Evolutionary conservation across 2,329 filamentous ascomycete genomes (phyloP).

Genomic region (Venturia effusa): DNA sequence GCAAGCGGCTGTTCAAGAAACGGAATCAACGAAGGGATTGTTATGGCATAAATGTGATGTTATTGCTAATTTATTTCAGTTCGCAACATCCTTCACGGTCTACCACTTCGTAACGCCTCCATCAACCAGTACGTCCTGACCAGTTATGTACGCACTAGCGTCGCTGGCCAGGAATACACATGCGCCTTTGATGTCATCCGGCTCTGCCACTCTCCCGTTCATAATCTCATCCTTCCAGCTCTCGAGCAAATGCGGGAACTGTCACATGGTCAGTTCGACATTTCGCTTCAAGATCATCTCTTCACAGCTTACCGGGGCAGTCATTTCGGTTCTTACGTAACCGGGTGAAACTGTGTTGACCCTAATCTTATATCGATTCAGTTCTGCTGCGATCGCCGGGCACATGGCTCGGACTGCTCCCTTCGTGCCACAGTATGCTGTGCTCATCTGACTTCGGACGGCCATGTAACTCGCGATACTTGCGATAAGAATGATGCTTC

Average conservation of each 20-base stretch:
- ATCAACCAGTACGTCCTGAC: slow-evolving; percentile 71
- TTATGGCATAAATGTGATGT: background rate
- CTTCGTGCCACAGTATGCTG: slow-evolving; percentile 38
- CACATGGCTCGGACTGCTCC: slow-evolving; percentile 38
- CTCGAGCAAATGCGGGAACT: slow-evolving; percentile 62
- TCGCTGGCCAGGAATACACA: slow-evolving; percentile 79
- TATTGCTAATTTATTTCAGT: background rate
- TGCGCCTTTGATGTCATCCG: slow-evolving; percentile 86
- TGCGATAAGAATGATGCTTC: slow-evolving; percentile 43
- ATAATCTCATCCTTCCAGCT: slow-evolving; percentile 91
- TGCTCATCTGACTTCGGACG: slow-evolving; percentile 37
- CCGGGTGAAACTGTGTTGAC: slow-evolving; percentile 94
- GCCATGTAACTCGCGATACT: slow-evolving; percentile 44
- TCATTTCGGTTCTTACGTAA: slow-evolving; percentile 93
- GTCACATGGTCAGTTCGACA: background rate
- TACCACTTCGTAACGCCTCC: slow-evolving; percentile 41
- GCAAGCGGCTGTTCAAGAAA: too few relatives aligned
- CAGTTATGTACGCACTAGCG: slow-evolving; percentile 41
- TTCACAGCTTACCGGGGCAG: slow-evolving; percentile 30
- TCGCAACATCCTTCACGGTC: background rate
- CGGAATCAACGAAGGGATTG: too few relatives aligned
- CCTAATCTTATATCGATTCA: slow-evolving; percentile 53
- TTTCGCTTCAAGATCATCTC: background rate
- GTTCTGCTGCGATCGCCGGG: slow-evolving; percentile 32
- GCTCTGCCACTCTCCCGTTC: slow-evolving; percentile 83